These are phyloP conservation scores for Trichosporon sp. DNA, from an alignment of 1,284 basidiomycete genomes.

Conservation along the genomic window DNA sequence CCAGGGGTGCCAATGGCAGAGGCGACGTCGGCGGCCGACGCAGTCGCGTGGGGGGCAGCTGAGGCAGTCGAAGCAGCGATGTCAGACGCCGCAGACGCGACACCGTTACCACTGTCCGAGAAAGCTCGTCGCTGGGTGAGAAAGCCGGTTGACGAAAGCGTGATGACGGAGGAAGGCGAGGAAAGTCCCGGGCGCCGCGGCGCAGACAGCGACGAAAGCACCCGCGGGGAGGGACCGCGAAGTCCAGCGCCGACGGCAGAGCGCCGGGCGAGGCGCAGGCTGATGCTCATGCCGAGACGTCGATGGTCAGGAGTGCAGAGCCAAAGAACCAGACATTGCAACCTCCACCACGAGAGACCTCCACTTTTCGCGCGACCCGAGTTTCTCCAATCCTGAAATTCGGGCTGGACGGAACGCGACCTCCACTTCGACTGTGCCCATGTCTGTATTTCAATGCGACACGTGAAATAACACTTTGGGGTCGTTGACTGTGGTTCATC, in stretches of 20 bases:
- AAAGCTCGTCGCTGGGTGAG: not conserved
- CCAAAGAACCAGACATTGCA: not conserved
- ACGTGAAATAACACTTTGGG: not conserved
- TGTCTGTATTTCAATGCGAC: not conserved
- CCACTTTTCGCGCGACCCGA: constrained; percentile 5
- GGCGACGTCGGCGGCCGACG: not conserved
- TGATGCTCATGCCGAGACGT: constrained; percentile 13
- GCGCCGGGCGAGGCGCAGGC: constrained; percentile 5
- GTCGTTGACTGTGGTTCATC: constrained; percentile 16
- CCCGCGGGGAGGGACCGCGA: not conserved
- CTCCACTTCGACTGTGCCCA: not conserved
- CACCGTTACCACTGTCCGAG: not conserved
- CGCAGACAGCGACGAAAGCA: constrained; percentile 1
- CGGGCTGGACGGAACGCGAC: not conserved
- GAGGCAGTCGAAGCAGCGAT: not conserved
- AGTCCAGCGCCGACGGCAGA: not conserved
- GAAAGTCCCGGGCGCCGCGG: not conserved
- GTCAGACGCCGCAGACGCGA: not conserved
- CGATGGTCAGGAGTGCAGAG: not conserved
- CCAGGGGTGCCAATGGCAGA: not conserved
- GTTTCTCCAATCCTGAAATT: constrained; percentile 17
- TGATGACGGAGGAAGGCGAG: not conserved
- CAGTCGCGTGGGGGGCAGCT: not conserved
- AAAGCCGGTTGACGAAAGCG: not conserved
- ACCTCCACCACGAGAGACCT: not conserved